Evolutionary conservation across 2,329 filamentous ascomycete species (phyloP).

Genomic region (Aspergillus pseudoterreus): DNA sequence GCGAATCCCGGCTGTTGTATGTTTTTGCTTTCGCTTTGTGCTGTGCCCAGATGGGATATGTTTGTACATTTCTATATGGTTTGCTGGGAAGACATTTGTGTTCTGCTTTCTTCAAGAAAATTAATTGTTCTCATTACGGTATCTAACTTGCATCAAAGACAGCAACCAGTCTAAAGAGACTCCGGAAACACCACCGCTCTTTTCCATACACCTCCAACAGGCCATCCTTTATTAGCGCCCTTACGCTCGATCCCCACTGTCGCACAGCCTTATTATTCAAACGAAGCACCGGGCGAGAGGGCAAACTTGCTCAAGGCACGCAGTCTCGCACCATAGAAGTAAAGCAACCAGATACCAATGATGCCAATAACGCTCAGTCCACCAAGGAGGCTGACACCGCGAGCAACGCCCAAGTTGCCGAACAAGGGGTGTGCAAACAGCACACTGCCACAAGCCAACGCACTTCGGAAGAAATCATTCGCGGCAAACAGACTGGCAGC

Average conservation of each 20-base stretch:
- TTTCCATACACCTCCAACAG: not conserved
- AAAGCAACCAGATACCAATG: conserved; percentile 17
- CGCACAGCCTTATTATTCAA: not conserved
- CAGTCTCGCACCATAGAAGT: conserved; percentile 12
- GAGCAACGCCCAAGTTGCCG: conserved; percentile 23
- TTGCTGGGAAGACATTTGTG: not conserved
- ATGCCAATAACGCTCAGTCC: conserved; percentile 28
- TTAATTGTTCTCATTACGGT: not conserved
- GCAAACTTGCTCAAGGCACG: conserved; percentile 3
- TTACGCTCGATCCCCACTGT: not conserved
- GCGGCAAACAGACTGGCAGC: conserved; percentile 30
- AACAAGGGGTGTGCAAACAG: conserved; percentile 28
- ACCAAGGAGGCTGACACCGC: conserved; percentile 28
- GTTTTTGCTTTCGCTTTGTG: no score
- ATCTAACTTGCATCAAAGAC: not conserved
- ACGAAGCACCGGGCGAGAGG: not conserved
- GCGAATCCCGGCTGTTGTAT: no score
- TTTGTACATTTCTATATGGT: no score
- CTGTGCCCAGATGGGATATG: no score
- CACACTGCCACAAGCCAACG: conserved; percentile 32
- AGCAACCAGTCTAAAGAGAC: not conserved
- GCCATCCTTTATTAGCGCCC: not conserved
- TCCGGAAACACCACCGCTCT: not conserved
- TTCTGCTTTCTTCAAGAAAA: not conserved
- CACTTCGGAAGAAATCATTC: conserved; percentile 29